Percentiles rank a stretch among this genome's conserved stretches.
Conservation (phyloP, 108 stramenopile genomes). For the Craspedostauros australis region DNA sequence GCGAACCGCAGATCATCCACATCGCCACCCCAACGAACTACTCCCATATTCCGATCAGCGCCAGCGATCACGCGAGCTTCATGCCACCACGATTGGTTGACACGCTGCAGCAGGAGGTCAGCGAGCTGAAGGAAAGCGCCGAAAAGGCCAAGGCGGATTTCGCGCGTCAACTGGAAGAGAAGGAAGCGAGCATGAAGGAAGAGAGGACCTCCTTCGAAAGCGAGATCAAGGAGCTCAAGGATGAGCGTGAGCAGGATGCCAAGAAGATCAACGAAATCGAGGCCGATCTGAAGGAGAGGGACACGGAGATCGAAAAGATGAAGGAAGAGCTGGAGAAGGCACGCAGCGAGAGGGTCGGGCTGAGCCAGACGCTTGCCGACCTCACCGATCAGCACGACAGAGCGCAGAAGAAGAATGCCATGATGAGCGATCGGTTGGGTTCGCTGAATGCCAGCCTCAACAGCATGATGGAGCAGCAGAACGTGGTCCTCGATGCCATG, state of each 20-base stretch:
- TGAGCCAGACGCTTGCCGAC: slow-evolving; percentile 40
- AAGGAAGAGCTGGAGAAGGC: slow-evolving; percentile 10
- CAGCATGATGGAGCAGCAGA: slow-evolving; percentile 45
- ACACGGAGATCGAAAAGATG: slow-evolving; percentile 14
- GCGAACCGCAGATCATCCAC: too few relatives aligned
- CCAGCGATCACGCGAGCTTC: too few relatives aligned
- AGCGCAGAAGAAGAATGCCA: slow-evolving; percentile 26
- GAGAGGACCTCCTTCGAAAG: slow-evolving; percentile 12
- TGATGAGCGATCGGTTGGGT: slow-evolving; percentile 36
- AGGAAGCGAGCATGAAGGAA: not conserved
- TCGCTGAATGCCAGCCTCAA: slow-evolving; percentile 35
- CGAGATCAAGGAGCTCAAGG: slow-evolving; percentile 13
- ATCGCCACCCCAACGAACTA: too few relatives aligned
- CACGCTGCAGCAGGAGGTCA: too few relatives aligned
- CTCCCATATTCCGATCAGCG: too few relatives aligned
- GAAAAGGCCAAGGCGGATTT: not conserved
- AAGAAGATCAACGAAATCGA: slow-evolving; percentile 16
- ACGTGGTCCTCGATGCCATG: slow-evolving; percentile 20
- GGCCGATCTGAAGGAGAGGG: slow-evolving; percentile 12
- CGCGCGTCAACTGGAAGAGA: too few relatives aligned
- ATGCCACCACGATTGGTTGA: too few relatives aligned
- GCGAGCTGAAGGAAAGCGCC: too few relatives aligned
- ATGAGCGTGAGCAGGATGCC: slow-evolving; percentile 3
- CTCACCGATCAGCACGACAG: slow-evolving; percentile 38
- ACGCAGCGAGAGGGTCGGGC: slow-evolving; percentile 31